Evolutionary conservation across 495 filamentous ascomycete genomes (phyloP).

Genomic region (Oidiodendron maius): DNA sequence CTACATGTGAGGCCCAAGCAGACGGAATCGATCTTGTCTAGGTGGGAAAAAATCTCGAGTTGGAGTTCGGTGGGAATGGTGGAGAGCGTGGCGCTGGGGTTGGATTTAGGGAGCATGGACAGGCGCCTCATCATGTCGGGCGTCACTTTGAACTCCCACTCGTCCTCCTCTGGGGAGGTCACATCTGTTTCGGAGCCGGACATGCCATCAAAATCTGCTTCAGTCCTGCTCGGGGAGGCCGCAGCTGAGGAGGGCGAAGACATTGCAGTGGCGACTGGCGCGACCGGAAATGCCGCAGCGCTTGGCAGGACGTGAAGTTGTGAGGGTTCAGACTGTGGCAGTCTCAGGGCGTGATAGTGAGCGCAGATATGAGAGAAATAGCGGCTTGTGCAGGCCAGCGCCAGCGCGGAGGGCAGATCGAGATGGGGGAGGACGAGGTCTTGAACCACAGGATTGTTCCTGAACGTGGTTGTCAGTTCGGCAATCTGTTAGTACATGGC

Average conservation of each 20-base stretch:
- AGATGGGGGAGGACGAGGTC: background rate
- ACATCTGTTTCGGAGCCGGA: slow-evolving; percentile 13
- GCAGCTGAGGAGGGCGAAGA: background rate
- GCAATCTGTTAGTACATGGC: too few relatives aligned
- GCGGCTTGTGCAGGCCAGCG: background rate
- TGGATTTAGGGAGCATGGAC: slow-evolving; percentile 6
- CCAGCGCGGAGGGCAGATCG: background rate
- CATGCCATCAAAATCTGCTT: background rate
- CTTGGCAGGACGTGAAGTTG: too few relatives aligned
- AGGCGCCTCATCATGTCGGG: slow-evolving; percentile 14
- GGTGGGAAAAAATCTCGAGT: slow-evolving; percentile 44
- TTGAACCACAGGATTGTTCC: background rate
- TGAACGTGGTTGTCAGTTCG: background rate
- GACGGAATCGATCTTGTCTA: slow-evolving; percentile 49
- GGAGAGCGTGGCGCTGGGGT: slow-evolving; percentile 8
- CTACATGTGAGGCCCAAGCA: slow-evolving; percentile 46
- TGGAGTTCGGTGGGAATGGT: slow-evolving; percentile 53
- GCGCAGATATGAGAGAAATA: background rate
- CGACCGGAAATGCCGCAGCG: too few relatives aligned
- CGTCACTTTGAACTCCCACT: slow-evolving; percentile 19
- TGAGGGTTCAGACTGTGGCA: too few relatives aligned
- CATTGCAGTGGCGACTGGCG: background rate
- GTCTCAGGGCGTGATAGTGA: background rate
- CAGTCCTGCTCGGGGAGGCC: background rate
- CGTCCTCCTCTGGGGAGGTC: slow-evolving; percentile 16